Base-by-base conservation (phyloP, 176 grass and related monocot genomes). In the Alopecurus myosuroides region DNA sequence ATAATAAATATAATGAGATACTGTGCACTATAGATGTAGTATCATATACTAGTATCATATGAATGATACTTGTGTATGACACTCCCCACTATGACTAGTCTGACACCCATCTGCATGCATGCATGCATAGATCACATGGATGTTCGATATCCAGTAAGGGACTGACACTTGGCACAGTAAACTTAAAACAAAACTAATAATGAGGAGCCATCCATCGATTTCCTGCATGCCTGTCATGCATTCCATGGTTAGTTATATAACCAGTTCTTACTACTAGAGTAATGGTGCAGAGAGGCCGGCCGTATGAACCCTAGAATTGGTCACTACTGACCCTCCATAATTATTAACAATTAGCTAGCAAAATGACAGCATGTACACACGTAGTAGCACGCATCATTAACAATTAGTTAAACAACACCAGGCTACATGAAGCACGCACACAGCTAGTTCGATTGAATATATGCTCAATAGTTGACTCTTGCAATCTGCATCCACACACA, bases 261-360 rank as follows among this genome's bases (percentile, higher is more conserved):
- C 34, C 4, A 35, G 34, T 18, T 55, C 9, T 53, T 23, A 23
- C 53, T n/a, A 56, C 22, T 23, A 22, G 22, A 18, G 48, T 50
- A 4, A 19, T 11, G 8, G 9, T 19, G 52, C 9, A 23, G 20
- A 56, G 22, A 23, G 22, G 23, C 3, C 52, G 22, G 53, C 14
- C 23, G 36, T 90, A 66, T 84, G 84, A 83, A 75, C 75, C 84
- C 80, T 90, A 90, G 84, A 83, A 83, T 75, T 25, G 67, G 88
- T 86, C 80, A 67, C 29, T 58, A 67, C 29, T 58, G 84, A 37
- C 75, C 84, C 80, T 83, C 84, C 67, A 68, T 48, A 29, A 58
- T 83, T 39, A 23, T n/a, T 63, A 63, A 34, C 15, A 65, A 19
- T 9, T 25, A 18, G 23, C 11, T 75, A 75, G 23, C 11, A 68